These are phyloP conservation scores for Macrophomina phaseolina DNA, from an alignment of 2,329 filamentous ascomycete genomes.

Conservation along the genomic window DNA sequence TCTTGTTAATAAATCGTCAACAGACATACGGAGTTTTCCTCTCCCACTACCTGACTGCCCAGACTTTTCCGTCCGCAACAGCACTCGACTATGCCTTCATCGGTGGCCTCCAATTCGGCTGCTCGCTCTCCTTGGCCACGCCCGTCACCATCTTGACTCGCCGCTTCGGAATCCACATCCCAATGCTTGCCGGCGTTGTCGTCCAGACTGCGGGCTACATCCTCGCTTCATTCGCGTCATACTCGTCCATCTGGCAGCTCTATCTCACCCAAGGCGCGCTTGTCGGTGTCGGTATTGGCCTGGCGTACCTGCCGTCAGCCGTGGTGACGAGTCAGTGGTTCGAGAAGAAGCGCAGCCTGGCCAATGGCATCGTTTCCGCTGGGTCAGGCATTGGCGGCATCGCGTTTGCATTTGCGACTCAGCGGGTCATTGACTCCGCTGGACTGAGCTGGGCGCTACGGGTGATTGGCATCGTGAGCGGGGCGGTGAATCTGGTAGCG, in stretches of 20 bases:
- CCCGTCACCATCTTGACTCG: constrained; percentile 32
- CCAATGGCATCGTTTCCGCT: constrained; percentile 43
- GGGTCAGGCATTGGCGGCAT: constrained; percentile 45
- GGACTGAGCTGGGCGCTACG: constrained; percentile 50
- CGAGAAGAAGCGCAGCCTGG: constrained; percentile 39
- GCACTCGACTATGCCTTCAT: constrained; percentile 43
- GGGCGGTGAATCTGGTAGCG: constrained; percentile 39
- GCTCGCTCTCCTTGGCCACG: constrained; percentile 36
- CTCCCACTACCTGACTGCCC: constrained; percentile 1
- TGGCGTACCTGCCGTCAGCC: constrained; percentile 43
- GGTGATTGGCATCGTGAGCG: constrained; percentile 43
- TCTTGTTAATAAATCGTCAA: not conserved
- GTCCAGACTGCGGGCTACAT: constrained; percentile 31
- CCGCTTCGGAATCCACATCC: constrained; percentile 30
- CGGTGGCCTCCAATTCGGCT: constrained; percentile 40
- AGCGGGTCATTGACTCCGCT: constrained; percentile 45
- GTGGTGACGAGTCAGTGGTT: constrained; percentile 49
- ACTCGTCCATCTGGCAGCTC: constrained; percentile 43
- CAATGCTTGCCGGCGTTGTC: constrained; percentile 38
- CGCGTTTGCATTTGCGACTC: constrained; percentile 34
- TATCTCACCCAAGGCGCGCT: constrained; percentile 41
- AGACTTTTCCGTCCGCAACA: constrained; percentile 30
- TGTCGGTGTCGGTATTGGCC: constrained; percentile 45
- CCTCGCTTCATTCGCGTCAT: constrained; percentile 36
- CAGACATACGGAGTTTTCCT: constrained; percentile 23